Conservation (phyloP, 345 rosid species). For the Bruguiera gymnorhiza region DNA sequence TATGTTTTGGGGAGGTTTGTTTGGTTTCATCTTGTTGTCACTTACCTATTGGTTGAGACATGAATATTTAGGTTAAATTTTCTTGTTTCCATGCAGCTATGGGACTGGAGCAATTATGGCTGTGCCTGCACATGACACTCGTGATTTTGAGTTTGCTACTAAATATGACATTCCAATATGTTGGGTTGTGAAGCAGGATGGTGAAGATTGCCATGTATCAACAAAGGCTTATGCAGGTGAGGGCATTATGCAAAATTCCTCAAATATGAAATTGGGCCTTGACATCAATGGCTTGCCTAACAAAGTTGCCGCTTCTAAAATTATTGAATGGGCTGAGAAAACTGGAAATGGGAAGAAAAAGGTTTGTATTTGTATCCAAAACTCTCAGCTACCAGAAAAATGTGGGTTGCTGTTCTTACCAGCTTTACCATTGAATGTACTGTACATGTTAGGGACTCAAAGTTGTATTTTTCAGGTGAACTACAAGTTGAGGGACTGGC, state of each 20-base stretch:
- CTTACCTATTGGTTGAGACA: slow-evolving; percentile 12
- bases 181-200: slow-evolving; percentile 60
- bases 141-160: slow-evolving; percentile 80
- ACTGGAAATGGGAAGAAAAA: slow-evolving; percentile 80
- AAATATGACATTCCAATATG: slow-evolving; percentile 67
- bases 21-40: slow-evolving; percentile 5
- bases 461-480: slow-evolving; percentile 54
- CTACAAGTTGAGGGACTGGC: slow-evolving; percentile 95
- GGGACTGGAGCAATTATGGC: slow-evolving; percentile 99
- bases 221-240: slow-evolving; percentile 57
- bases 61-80: not conserved
- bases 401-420: not conserved
- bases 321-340: slow-evolving; percentile 78
- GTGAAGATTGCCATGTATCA: slow-evolving; percentile 37
- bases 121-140: slow-evolving; percentile 86
- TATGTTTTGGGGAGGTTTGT: slow-evolving; percentile 75
- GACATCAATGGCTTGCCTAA: slow-evolving; percentile 74
- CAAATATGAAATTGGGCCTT: slow-evolving; percentile 52
- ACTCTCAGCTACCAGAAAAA: not conserved
- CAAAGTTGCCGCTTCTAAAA: slow-evolving; percentile 61
- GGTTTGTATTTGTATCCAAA: slow-evolving; percentile 41
- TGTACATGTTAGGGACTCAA: not conserved
- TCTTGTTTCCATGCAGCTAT: slow-evolving; percentile 48
- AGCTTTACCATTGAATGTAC: not conserved
- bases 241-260: slow-evolving; percentile 62